Evolutionary conservation across 164 flowering plant genomes (phyloP), one percentile per base, ranked within the genome.

Genomic region (Vitis cinerea): DNA sequence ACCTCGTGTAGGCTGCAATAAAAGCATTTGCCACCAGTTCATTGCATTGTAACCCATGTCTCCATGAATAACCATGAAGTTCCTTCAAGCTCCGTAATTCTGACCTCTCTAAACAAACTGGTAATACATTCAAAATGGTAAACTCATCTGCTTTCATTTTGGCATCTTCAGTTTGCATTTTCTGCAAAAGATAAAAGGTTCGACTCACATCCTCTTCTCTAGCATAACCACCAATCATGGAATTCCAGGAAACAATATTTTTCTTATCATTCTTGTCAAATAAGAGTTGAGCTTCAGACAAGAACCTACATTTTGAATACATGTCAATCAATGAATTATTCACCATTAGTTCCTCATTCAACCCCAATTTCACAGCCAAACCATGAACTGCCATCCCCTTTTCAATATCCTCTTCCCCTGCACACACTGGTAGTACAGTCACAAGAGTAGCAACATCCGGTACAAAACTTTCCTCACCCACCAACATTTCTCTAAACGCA

Each of bases 191-290:
- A 66, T 78, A 55, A 66, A 85, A 85, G 10, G 87, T 70, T 50
- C 56, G 71, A 54, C 15, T 1, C 12, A 72, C 76, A 69, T 80
- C 70, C 51, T 89, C 89, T 64, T 75, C 78, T 63, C 74, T 77
- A 47, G 90, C 75, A 70, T 69, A 82, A 50, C 82, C 89, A 51
- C 75, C 83, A 47, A 90, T 84, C 79, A 88, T 83, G 49, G 85
- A 73, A 82, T 90, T 90, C 94, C 94, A 89, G 64, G 87, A 80
- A 67, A 87, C 90, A 3, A 80, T 81, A 78, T 83, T 89, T 80
- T 68, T 87, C 16, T 71, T 70, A 15, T 50, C 69, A 16, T 50
- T 80, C 63, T 50, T 82, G 17, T 72, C 72, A 75, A 89, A 87
- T 48, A 87, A 69, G 14, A 67, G 37, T 31, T 50, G 62, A 3